These are phyloP conservation scores for Starmerella scarabaei DNA, from an alignment of 805 yeast genomes.

Conservation along the genomic window DNA sequence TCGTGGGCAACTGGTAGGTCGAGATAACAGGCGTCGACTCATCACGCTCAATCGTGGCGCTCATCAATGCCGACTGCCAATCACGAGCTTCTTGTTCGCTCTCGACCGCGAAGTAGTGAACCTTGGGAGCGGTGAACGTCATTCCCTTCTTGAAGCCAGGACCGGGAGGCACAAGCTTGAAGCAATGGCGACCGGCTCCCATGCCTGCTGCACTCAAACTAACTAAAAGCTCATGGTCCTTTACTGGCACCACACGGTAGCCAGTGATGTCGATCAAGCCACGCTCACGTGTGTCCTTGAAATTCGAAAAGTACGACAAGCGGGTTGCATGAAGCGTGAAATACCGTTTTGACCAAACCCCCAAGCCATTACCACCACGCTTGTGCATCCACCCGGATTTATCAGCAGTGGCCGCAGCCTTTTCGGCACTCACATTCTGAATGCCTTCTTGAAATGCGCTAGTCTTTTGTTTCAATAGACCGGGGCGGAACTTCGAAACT, in stretches of 20 bases:
- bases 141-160: conserved; percentile 93
- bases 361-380: conserved; percentile 68
- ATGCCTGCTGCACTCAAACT: conserved; percentile 86
- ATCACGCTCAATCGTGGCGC: conserved; percentile 92
- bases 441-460: conserved; percentile 62
- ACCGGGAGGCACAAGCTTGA: conserved; percentile 90
- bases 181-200: conserved; percentile 87
- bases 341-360: conserved; percentile 82
- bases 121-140: conserved; percentile 90
- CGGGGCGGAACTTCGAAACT: conserved; percentile 25
- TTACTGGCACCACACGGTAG: conserved; percentile 75
- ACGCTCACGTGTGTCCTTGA: conserved; percentile 70
- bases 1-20: conserved; percentile 91
- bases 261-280: conserved; percentile 94
- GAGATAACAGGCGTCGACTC: conserved; percentile 84
- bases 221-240: conserved; percentile 62
- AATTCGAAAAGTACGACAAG: conserved; percentile 68
- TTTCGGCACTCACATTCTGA: conserved; percentile 56
- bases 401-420: conserved; percentile 62
- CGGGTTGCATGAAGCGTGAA: conserved; percentile 88
- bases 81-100: conserved; percentile 78
- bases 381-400: conserved; percentile 94
- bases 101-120: conserved; percentile 93
- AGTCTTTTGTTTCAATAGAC: conserved; percentile 27
- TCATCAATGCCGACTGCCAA: conserved; percentile 91